Percentiles rank a stretch among this genome's conserved stretches.
phyloP scores from a whole-genome alignment of 2,329 filamentous ascomycete species.

The Elsinoe batatas region DNA sequence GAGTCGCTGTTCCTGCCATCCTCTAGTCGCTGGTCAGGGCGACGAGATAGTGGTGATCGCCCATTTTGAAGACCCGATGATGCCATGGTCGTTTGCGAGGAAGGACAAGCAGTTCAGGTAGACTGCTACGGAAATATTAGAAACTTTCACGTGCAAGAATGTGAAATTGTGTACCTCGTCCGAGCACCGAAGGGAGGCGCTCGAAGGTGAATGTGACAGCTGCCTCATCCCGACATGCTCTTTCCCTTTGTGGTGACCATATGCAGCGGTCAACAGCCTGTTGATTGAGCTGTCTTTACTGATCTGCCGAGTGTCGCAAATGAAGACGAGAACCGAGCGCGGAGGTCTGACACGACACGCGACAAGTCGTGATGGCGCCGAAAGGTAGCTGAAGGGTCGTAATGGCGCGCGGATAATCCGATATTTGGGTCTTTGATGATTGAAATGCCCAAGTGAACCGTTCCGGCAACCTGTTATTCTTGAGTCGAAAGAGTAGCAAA shows the following conservation, averaged over 20 bases:
- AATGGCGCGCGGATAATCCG: not conserved
- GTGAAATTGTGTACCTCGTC: constrained; percentile 6
- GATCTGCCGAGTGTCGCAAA: not conserved
- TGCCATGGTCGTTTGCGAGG: constrained; percentile 6
- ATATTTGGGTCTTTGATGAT: not conserved
- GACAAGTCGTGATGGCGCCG: constrained; percentile 5
- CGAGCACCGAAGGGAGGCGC: constrained; percentile 5
- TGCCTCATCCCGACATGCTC: constrained; percentile 12
- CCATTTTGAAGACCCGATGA: not conserved
- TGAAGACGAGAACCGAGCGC: not conserved
- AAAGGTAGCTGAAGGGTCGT: not conserved
- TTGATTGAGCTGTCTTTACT: not conserved
- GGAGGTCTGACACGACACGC: constrained; percentile 10
- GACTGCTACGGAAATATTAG: not conserved
- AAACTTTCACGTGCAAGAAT: not conserved
- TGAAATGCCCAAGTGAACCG: not conserved
- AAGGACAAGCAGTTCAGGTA: not conserved
- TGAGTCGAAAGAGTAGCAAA: constrained; percentile 1
- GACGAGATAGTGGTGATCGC: constrained; percentile 7
- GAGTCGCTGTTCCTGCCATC: constrained; percentile 27
- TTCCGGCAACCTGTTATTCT: not conserved
- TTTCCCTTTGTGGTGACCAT: not conserved
- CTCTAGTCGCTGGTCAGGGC: constrained; percentile 4
- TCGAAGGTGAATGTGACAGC: constrained; percentile 1
- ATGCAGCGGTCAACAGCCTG: too few relatives aligned